Evolutionary conservation across 1,139 yeast species (phyloP).

Genomic region (Debaryomyces coudertii): DNA sequence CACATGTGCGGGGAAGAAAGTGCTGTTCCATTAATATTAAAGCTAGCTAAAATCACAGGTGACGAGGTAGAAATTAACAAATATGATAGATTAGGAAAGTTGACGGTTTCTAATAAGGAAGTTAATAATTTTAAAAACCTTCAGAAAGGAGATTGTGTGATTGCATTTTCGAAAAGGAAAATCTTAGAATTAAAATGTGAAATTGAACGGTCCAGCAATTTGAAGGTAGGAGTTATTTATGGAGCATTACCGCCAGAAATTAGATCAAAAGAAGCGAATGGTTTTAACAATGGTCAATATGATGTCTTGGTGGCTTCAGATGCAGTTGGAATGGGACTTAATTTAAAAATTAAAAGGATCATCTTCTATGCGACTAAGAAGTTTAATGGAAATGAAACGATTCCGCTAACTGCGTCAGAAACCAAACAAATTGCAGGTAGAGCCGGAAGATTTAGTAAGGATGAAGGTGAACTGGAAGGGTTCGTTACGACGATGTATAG

Average conservation of each 20-base stretch:
- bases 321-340: conserved; percentile 97
- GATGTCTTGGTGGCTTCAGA: conserved; percentile 91
- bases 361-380: conserved; percentile 71
- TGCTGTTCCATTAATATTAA: conserved; percentile 65
- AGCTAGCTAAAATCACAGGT: conserved; percentile 69
- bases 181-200: conserved; percentile 67
- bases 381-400: conserved; percentile 64
- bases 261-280: conserved; percentile 77
- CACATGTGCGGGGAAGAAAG: conserved; percentile 94
- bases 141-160: conserved; percentile 82
- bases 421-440: conserved; percentile 95
- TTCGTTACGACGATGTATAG: conserved; percentile 58
- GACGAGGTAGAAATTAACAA: conserved; percentile 70
- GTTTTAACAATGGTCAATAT: conserved; percentile 74
- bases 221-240: conserved; percentile 85
- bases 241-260: conserved; percentile 98
- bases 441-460: conserved; percentile 75
- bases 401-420: conserved; percentile 59
- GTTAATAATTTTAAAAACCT: conserved; percentile 39
- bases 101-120: conserved; percentile 53
- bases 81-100: conserved; percentile 75
- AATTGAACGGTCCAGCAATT: conserved; percentile 61
- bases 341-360: conserved; percentile 77
- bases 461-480: conserved; percentile 52
- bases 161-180: conserved; percentile 77